Evolutionary conservation across 345 rosid genomes (phyloP).

Genomic region (Citrus hindsii): DNA sequence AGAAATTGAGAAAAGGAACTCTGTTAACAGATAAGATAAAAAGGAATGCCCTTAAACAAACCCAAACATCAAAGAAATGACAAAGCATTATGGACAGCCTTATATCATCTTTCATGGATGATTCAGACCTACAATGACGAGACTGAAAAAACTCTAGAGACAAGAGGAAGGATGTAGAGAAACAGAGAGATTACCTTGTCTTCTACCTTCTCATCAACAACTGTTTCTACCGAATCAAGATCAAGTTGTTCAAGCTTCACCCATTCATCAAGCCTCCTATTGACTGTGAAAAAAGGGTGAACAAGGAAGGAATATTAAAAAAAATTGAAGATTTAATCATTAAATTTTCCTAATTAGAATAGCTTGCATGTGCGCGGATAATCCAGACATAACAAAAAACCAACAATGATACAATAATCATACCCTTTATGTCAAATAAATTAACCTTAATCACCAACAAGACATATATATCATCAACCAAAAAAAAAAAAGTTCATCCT

Average conservation of each 20-base stretch:
- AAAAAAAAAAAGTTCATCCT: background rate
- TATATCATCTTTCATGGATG: background rate
- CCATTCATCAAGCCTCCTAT: slow-evolving; percentile 98
- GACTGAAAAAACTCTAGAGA: background rate
- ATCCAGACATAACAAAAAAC: background rate
- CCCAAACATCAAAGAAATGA: background rate
- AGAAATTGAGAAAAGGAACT: slow-evolving; percentile 2
- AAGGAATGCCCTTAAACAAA: background rate
- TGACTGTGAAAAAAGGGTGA: slow-evolving; percentile 43
- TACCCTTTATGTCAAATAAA: background rate
- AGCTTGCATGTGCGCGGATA: background rate
- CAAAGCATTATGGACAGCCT: background rate
- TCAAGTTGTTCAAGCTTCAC: slow-evolving; percentile 90
- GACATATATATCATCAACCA: background rate
- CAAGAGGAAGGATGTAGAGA: background rate
- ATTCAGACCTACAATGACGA: too few relatives aligned
- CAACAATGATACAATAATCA: background rate
- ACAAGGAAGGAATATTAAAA: background rate
- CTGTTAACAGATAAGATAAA: background rate
- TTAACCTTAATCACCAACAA: background rate
- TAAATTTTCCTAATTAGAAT: background rate
- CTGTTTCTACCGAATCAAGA: slow-evolving; percentile 86
- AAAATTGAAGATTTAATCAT: background rate
- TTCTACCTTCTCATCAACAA: slow-evolving; percentile 93
- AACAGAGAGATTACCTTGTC: slow-evolving; percentile 60